Conservation (phyloP, 225 moss, liverwort and hornwort genomes). For the Pseudoscleropodium purum region DNA sequence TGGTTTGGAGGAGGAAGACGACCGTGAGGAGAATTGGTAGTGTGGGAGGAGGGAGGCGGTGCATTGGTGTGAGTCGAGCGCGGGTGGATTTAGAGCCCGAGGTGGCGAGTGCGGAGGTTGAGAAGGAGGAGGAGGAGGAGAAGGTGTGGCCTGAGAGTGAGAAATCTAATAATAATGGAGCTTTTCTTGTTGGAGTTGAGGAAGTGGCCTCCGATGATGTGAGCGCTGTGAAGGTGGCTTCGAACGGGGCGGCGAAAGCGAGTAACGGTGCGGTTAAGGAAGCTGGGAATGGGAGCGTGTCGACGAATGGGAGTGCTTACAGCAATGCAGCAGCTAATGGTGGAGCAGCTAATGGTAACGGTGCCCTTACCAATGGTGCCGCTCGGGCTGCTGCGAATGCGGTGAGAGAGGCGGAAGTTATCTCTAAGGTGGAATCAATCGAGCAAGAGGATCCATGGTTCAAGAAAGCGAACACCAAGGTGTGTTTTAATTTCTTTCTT, state of each 20-base stretch:
- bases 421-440: slow-evolving; percentile 59
- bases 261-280: slow-evolving; percentile 9
- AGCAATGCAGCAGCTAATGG: slow-evolving; percentile 10
- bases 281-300: slow-evolving; percentile 7
- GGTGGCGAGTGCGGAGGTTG: slow-evolving; percentile 11
- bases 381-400: slow-evolving; percentile 13
- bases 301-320: neutral
- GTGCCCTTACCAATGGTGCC: slow-evolving; percentile 13
- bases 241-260: neutral
- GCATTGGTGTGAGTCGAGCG: slow-evolving; percentile 13
- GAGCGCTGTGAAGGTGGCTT: neutral
- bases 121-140: neutral
- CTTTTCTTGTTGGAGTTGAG: neutral
- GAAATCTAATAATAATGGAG: neutral
- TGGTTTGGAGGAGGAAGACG: neutral
- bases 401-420: neutral
- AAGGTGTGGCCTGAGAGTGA: neutral
- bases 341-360: neutral
- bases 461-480: slow-evolving; percentile 22
- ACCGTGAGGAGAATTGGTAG: slow-evolving; percentile 5
- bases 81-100: slow-evolving; percentile 7
- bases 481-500: neutral
- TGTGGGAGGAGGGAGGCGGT: neutral
- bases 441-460: slow-evolving; percentile 95
- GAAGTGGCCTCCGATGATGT: neutral